Conservation (phyloP, 2,329 filamentous ascomycete genomes). For the Paecilomyces dactylethromorphus region DNA sequence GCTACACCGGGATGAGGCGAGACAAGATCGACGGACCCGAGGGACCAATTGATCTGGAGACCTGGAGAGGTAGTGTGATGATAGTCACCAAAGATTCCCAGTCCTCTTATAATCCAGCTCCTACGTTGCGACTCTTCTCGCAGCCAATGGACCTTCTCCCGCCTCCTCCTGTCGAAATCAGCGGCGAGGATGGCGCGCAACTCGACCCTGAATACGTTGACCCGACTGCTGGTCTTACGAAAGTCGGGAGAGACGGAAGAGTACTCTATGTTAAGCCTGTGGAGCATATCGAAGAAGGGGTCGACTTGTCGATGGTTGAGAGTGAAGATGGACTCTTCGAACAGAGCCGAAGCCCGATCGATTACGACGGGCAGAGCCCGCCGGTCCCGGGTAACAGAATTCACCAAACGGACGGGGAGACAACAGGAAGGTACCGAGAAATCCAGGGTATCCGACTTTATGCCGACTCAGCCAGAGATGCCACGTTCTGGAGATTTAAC, state of each 20-base stretch:
- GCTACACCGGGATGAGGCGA: constrained; percentile 79
- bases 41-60: constrained; percentile 55
- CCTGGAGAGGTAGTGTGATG: constrained; percentile 92
- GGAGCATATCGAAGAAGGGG: constrained; percentile 72
- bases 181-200: constrained; percentile 50
- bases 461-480: constrained; percentile 72
- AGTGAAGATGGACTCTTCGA: constrained; percentile 80
- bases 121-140: constrained; percentile 75
- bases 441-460: constrained; percentile 77
- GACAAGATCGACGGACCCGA: constrained; percentile 25
- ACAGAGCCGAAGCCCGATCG: constrained; percentile 44
- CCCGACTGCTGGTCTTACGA: constrained; percentile 79
- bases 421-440: constrained; percentile 72
- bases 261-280: constrained; percentile 84
- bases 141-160: constrained; percentile 79
- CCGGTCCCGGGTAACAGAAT: constrained; percentile 43
- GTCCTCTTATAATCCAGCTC: constrained; percentile 73
- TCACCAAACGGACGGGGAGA: constrained; percentile 63
- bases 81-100: constrained; percentile 83
- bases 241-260: constrained; percentile 75
- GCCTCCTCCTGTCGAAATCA: constrained; percentile 65
- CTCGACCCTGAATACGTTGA: constrained; percentile 77
- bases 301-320: constrained; percentile 73
- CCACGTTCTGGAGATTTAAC: constrained; percentile 97
- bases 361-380: constrained; percentile 33